These are phyloP conservation scores for Angophora floribunda DNA, from an alignment of 345 rosid genomes.

Conservation along the genomic window DNA sequence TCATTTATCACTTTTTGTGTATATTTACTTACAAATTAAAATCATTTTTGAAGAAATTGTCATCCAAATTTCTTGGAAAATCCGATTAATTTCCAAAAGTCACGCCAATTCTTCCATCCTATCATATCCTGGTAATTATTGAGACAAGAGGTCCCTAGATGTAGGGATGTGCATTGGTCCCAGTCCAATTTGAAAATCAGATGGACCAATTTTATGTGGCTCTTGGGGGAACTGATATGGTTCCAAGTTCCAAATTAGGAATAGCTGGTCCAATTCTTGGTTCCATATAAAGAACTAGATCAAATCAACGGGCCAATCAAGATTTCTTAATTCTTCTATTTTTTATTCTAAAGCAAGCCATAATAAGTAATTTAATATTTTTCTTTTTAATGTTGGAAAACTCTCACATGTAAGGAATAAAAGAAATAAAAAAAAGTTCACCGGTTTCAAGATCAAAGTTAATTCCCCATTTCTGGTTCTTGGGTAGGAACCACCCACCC, in stretches of 20 bases:
- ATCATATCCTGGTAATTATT: background rate
- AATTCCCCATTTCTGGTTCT: background rate
- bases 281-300: background rate
- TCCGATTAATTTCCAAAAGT: background rate
- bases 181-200: background rate
- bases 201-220: too few relatives aligned
- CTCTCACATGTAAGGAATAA: background rate
- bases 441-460: background rate
- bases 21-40: background rate
- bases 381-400: background rate
- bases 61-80: background rate
- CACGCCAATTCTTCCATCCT: background rate
- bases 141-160: background rate
- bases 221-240: background rate
- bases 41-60: background rate
- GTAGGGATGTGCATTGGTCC: background rate
- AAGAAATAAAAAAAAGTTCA: background rate
- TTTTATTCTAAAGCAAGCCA: background rate
- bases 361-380: background rate
- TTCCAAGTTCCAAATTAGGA: background rate
- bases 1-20: background rate
- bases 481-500: background rate
- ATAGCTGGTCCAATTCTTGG: accelerated
- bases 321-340: background rate
- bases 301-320: accelerated